phyloP scores from a whole-genome alignment of 192 early-diverging fungal genomes.

The Backusella parvicylindrica region DNA sequence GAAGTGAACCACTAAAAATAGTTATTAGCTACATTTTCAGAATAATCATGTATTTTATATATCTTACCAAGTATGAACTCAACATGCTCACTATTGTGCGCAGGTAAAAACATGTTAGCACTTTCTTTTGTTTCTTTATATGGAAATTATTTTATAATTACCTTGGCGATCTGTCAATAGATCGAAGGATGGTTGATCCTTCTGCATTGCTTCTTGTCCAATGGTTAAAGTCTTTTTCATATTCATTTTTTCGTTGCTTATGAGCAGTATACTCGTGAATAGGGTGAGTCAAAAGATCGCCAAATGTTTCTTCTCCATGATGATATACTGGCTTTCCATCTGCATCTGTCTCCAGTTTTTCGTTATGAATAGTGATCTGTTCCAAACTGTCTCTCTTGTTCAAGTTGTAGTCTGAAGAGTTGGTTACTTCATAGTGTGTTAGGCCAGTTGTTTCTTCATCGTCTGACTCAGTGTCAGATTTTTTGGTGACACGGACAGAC shows the following conservation, averaged over 20 bases:
- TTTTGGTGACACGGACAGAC: background rate
- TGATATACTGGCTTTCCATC: constrained; percentile 15
- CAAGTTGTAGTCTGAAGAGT: background rate
- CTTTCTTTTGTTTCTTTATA: background rate
- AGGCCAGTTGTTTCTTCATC: background rate
- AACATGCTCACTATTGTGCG: background rate
- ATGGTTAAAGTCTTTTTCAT: background rate
- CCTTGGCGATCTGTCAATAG: background rate
- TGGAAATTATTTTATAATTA: background rate
- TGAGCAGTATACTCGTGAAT: constrained; percentile 22
- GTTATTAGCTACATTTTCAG: background rate
- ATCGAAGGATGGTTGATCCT: background rate
- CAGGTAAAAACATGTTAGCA: background rate
- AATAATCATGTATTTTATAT: too few relatives aligned
- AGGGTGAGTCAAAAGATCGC: constrained; percentile 25
- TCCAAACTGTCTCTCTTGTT: constrained; percentile 7
- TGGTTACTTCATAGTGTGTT: background rate
- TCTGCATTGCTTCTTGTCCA: constrained; percentile 1
- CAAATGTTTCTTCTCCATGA: constrained; percentile 30
- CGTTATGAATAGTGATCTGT: constrained; percentile 1
- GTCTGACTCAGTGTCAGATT: background rate
- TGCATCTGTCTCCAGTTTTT: background rate
- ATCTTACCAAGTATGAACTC: background rate
- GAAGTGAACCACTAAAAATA: constrained; percentile 30
- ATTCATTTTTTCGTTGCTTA: constrained; percentile 7